phyloP scores from a whole-genome alignment of 805 yeast genomes.

The Kregervanrija pseudodelftensis region DNA sequence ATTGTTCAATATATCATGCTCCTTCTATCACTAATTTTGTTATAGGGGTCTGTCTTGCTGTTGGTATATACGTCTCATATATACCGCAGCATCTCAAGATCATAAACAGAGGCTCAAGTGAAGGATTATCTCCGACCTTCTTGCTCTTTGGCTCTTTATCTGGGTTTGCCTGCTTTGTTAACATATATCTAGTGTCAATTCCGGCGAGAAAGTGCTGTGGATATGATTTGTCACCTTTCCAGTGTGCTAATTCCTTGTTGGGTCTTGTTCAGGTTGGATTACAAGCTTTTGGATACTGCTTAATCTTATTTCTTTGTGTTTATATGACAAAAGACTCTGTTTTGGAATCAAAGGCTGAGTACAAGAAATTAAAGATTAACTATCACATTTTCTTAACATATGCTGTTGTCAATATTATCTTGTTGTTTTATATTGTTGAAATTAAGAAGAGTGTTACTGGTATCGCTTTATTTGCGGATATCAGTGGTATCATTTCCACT shows the following conservation, averaged over 20 bases:
- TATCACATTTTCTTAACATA: conserved; percentile 36
- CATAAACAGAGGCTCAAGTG: conserved; percentile 51
- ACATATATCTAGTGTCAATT: conserved; percentile 54
- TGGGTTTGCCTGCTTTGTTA: conserved; percentile 60
- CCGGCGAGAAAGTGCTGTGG: conserved; percentile 59
- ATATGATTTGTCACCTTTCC: conserved; percentile 35
- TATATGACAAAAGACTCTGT: conserved; percentile 37
- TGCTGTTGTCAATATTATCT: conserved; percentile 27
- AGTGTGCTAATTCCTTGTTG: conserved; percentile 59
- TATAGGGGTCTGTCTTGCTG: conserved; percentile 45
- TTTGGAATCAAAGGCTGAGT: conserved; percentile 41
- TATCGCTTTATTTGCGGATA: conserved; percentile 40
- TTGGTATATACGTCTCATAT: conserved; percentile 66
- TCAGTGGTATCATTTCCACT: conserved; percentile 62
- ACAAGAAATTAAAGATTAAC: conserved; percentile 31
- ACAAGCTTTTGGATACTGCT: conserved; percentile 53
- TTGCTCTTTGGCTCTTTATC: conserved; percentile 64
- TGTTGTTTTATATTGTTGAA: conserved; percentile 27
- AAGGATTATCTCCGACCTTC: conserved; percentile 72
- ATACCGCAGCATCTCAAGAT: conserved; percentile 69
- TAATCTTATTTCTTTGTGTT: conserved; percentile 51
- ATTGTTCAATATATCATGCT: conserved; percentile 37
- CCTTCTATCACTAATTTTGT: conserved; percentile 44
- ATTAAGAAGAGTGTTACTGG: conserved; percentile 2
- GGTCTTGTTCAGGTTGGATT: conserved; percentile 60